Evolutionary conservation across 345 rosid species (phyloP), one percentile per base, ranked within the genome.

Genomic region (Theobroma cacao): DNA sequence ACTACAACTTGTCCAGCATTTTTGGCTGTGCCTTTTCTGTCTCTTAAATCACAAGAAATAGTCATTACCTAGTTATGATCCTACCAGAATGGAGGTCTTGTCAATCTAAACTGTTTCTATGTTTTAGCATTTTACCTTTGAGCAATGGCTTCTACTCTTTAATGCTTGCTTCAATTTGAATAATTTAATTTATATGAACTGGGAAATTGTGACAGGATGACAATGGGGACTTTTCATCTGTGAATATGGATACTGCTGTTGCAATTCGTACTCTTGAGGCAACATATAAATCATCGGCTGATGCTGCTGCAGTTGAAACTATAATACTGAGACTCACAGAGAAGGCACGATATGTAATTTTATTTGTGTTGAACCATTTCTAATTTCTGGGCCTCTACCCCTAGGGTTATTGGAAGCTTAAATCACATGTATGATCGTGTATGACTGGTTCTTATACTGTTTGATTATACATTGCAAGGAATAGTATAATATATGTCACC

Each of bases 211-310:
- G 60, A 62, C 87, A 97, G 99, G 99, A 94, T 82, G 98, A 94
- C 85, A 91, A 91, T 76, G 99, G 98, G 31, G 98, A 97, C 82
- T 93, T 97, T 76, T 94, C 99, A 72, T 82, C 99, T 0, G 99
- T 94, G 84, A 96, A 96, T 85, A 96, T 96, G 99, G 98, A 96
- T 80, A 96, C 98, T 68, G 98, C 98, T 82, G 95, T 96, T 82
- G 98, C 99, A 5, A 96, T 96, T 64, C 95, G 97, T 70, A 96
- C 99, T 13, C 93, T 96, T n/a, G 98, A 96, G 80, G 97, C 98
- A 59, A 96, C 99, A 18, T 96, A 92, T 78, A 93, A 90, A 82
- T 89, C 97, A 34, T 94, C 99, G 63, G 89, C 92, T 1, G 98
- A 92, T 93, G 97, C 93, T 82, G 93, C 94, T 83, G 87, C 95